phyloP scores from a whole-genome alignment of 176 grass and related monocot genomes.

The Carex scoparia region DNA sequence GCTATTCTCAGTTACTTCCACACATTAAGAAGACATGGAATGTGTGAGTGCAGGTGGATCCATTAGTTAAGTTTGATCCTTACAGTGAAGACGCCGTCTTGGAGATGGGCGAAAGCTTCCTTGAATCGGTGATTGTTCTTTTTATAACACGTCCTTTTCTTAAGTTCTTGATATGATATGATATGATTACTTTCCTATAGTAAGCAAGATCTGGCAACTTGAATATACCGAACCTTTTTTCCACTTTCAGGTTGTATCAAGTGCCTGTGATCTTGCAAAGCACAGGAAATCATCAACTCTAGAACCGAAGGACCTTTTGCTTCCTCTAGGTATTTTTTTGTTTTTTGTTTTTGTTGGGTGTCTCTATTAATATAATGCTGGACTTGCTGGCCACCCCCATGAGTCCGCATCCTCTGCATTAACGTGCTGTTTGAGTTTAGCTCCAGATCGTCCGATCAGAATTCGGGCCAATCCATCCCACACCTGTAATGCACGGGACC shows the following conservation, averaged over 20 bases:
- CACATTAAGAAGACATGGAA: constrained; percentile 6
- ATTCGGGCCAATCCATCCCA: too few species aligned
- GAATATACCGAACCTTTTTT: constrained; percentile 7
- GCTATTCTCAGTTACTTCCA: neutral
- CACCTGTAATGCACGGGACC: too few species aligned
- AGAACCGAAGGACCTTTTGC: constrained; percentile 79
- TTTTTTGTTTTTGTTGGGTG: neutral
- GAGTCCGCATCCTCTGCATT: too few species aligned
- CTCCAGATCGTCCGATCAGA: too few species aligned
- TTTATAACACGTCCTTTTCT: neutral
- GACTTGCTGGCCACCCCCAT: neutral
- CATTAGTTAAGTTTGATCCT: constrained; percentile 59
- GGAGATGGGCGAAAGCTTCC: constrained; percentile 81
- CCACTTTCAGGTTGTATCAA: constrained; percentile 65
- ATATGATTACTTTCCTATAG: neutral
- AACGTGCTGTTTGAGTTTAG: too few species aligned
- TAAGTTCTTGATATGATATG: constrained; percentile 11
- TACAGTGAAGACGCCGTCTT: constrained; percentile 78
- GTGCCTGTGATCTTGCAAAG: constrained; percentile 81
- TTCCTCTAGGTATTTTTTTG: constrained; percentile 70
- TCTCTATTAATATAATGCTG: neutral
- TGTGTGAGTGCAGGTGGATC: constrained; percentile 67
- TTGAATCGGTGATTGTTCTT: constrained; percentile 62
- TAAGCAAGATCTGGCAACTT: constrained; percentile 14
- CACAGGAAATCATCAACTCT: constrained; percentile 83